Percentiles rank a stretch among this genome's conserved stretches.
Conservation (phyloP, 768 basidiomycete genomes). For the Mycena indigotica region DNA sequence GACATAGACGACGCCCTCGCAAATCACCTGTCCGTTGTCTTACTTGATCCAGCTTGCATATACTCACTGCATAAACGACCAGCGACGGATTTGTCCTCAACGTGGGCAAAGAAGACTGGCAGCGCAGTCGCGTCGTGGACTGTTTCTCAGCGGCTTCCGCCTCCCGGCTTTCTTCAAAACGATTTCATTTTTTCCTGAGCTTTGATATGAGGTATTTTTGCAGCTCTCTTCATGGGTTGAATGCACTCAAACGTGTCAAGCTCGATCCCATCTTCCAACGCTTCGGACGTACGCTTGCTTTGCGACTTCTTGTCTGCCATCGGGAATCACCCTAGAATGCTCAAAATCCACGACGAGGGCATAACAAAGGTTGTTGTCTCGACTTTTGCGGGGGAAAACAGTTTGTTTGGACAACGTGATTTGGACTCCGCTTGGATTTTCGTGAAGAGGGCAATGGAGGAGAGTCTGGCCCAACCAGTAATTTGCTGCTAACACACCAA, state of each 20-base stretch:
- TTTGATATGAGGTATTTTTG: conserved; percentile 38
- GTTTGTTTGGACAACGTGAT: conserved; percentile 44
- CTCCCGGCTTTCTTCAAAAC: conserved; percentile 5
- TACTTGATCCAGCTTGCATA: no score
- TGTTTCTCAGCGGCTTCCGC: conserved; percentile 41
- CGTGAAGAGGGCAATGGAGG: conserved; percentile 17
- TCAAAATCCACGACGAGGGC: conserved; percentile 26
- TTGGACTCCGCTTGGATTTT: conserved; percentile 40
- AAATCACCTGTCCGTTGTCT: conserved; percentile 28
- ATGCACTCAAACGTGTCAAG: conserved; percentile 9
- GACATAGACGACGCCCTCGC: conserved; percentile 31
- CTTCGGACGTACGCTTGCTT: conserved; percentile 30
- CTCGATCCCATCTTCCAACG: conserved; percentile 17
- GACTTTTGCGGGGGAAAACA: conserved; percentile 50
- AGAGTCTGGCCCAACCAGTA: conserved; percentile 13
- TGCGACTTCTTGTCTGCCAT: conserved; percentile 39
- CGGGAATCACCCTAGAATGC: conserved; percentile 41
- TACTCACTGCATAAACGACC: neutral
- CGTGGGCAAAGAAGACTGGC: conserved; percentile 45
- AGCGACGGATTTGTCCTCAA: conserved; percentile 51
- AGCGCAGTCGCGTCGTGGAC: conserved; percentile 34
- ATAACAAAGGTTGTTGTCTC: conserved; percentile 43
- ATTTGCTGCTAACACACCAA: conserved; percentile 1
- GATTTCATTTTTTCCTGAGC: conserved; percentile 41
- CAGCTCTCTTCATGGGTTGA: conserved; percentile 28